Conservation (phyloP, 306 rosid species). For the Rubus idaeus region DNA sequence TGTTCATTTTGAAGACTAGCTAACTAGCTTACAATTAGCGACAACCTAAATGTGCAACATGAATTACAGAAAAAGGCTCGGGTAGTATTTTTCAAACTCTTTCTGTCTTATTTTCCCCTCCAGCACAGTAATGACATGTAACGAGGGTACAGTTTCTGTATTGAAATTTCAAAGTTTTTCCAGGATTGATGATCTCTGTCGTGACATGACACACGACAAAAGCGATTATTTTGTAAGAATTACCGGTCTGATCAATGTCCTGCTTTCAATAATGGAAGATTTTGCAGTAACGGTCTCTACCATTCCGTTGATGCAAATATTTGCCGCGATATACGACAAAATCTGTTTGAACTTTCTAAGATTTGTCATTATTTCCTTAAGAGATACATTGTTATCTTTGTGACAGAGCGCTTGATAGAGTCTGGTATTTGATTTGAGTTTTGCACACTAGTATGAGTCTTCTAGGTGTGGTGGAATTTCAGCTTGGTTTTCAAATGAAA, state of each 20-base stretch:
- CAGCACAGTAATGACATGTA: background rate
- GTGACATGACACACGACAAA: background rate
- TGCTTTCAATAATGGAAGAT: conserved; percentile 3
- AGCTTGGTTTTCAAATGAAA: background rate
- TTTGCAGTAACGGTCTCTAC: background rate
- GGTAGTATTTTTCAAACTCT: background rate
- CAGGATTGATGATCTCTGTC: background rate
- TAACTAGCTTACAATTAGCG: background rate
- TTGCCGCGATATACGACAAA: background rate
- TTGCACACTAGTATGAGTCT: background rate
- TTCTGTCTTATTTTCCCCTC: background rate
- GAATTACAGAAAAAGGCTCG: background rate
- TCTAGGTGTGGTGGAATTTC: background rate
- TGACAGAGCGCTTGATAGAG: background rate
- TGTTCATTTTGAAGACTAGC: background rate
- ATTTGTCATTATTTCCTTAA: conserved; percentile 22
- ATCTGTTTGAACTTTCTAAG: background rate
- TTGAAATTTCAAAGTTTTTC: background rate
- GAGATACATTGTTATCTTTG: conserved; percentile 1
- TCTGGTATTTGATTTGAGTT: conserved; percentile 5
- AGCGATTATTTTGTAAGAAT: background rate
- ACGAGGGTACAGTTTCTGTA: background rate
- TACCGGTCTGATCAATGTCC: background rate
- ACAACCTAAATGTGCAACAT: background rate
- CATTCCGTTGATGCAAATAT: conserved; percentile 6